Percentiles rank a stretch among this genome's conserved stretches.
Conservation (phyloP, 371 early-diverging fungal genomes). For the Choanephora cucurbitarum region DNA sequence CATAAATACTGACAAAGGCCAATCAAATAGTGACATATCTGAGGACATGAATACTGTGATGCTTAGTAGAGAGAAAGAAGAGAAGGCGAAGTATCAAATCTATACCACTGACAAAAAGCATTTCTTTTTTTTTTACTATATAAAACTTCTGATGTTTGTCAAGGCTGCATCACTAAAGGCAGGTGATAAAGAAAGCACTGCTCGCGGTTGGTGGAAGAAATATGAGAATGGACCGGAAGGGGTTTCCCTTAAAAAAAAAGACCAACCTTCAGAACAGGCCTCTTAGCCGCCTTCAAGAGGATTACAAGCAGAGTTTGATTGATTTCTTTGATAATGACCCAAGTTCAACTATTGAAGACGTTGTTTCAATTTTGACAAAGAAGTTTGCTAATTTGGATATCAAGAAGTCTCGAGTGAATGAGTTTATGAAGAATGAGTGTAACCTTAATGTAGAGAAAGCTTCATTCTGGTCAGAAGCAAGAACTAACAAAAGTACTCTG, state of each 20-base stretch:
- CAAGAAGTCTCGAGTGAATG: slow-evolving; percentile 16
- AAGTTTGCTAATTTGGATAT: slow-evolving; percentile 14
- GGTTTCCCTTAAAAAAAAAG: slow-evolving; percentile 4
- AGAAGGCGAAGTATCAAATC: too few relatives aligned
- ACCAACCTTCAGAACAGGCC: slow-evolving; percentile 1
- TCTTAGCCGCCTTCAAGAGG: neutral
- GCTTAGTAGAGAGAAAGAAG: too few relatives aligned
- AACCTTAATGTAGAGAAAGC: slow-evolving; percentile 14
- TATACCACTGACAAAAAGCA: too few relatives aligned
- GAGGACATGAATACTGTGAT: too few relatives aligned
- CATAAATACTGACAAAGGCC: too few relatives aligned
- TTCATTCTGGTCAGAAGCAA: slow-evolving; percentile 5
- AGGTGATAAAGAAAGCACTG: neutral
- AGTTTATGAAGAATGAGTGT: slow-evolving; percentile 22
- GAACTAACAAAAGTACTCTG: slow-evolving; percentile 6
- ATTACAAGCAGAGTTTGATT: slow-evolving; percentile 5
- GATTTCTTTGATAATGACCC: slow-evolving; percentile 4
- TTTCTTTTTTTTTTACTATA: too few relatives aligned
- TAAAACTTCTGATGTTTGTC: too few relatives aligned
- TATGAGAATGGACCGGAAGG: slow-evolving; percentile 2
- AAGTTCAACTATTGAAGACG: slow-evolving; percentile 1
- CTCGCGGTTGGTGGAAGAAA: neutral
- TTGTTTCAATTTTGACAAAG: neutral
- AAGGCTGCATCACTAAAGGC: too few relatives aligned
- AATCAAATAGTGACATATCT: too few relatives aligned